Evolutionary conservation across 2,329 filamentous ascomycete species (phyloP).

Genomic region (Bipolaris cookei): DNA sequence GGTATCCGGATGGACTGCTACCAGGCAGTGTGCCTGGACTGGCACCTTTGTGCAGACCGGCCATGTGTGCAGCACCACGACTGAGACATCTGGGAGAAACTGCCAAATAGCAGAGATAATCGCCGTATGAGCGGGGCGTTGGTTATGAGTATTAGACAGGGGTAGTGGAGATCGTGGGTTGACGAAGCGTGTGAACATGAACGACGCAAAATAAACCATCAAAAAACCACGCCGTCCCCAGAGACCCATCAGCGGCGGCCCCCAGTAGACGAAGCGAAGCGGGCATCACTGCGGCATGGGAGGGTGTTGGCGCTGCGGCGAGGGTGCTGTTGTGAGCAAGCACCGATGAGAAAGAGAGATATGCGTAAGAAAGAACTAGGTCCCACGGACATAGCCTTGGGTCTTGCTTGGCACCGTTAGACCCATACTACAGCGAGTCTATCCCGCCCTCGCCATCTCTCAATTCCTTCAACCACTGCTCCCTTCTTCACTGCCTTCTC

Average conservation of each 20-base stretch:
- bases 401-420: conserved; percentile 28
- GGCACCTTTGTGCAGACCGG: not conserved
- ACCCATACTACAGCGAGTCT: conserved; percentile 26
- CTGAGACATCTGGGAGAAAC: conserved; percentile 9
- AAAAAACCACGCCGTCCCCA: conserved; percentile 6
- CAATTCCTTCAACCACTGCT: conserved; percentile 36
- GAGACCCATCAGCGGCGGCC: conserved; percentile 8
- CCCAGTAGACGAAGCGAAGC: conserved; percentile 1
- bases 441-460: conserved; percentile 28
- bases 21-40: not conserved
- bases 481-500: conserved; percentile 25
- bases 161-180: conserved; percentile 17
- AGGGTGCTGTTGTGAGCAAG: conserved; percentile 18
- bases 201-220: conserved; percentile 12
- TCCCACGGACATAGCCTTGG: conserved; percentile 30
- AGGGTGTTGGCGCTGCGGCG: conserved; percentile 14
- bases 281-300: conserved; percentile 18
- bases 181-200: conserved; percentile 18
- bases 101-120: conserved; percentile 17
- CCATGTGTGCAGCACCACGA: conserved; percentile 2
- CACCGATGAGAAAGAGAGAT: conserved; percentile 29
- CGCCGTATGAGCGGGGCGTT: conserved; percentile 10
- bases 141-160: conserved; percentile 15
- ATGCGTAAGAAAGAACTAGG: conserved; percentile 34
- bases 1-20: not conserved